phyloP scores from a whole-genome alignment of 106 monocot genomes.

The Ottelia alismoides region DNA sequence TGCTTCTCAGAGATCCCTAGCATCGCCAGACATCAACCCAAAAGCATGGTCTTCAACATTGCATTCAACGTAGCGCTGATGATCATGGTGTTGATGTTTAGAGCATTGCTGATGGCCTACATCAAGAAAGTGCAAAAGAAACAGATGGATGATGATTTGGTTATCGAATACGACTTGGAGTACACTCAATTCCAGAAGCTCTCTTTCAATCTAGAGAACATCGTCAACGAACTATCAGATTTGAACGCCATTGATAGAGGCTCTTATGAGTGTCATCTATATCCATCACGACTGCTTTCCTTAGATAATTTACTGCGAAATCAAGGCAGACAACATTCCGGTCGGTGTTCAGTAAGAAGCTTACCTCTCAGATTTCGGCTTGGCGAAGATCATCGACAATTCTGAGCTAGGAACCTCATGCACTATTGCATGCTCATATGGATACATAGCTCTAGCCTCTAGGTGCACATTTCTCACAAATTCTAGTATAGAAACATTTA shows the following conservation, averaged over 20 bases:
- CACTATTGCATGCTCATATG: conserved; percentile 4
- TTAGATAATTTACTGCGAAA: conserved; percentile 14
- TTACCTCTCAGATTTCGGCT: conserved; percentile 19
- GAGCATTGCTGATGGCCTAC: background rate
- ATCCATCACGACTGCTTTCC: conserved; percentile 28
- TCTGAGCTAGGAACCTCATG: background rate
- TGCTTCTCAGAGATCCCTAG: background rate
- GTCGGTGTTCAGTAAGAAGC: conserved; percentile 11
- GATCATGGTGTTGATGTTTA: background rate
- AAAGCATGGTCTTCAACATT: conserved; percentile 2
- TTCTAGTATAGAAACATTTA: background rate
- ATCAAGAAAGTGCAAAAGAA: conserved; percentile 2
- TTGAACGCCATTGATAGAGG: conserved; percentile 15
- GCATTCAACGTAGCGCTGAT: conserved; percentile 2
- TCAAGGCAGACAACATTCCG: conserved; percentile 18
- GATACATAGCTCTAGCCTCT: conserved; percentile 22
- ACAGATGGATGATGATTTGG: background rate
- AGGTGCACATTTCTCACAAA: background rate
- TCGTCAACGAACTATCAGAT: conserved; percentile 5
- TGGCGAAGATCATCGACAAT: conserved; percentile 5
- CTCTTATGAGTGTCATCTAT: conserved; percentile 14
- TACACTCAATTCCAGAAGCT: conserved; percentile 22
- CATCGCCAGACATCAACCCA: too few relatives aligned
- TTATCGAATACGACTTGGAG: conserved; percentile 9
- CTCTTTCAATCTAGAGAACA: conserved; percentile 6